Base-by-base conservation (phyloP, 163 green algal genomes). In the Scenedesmus sp. region DNA sequence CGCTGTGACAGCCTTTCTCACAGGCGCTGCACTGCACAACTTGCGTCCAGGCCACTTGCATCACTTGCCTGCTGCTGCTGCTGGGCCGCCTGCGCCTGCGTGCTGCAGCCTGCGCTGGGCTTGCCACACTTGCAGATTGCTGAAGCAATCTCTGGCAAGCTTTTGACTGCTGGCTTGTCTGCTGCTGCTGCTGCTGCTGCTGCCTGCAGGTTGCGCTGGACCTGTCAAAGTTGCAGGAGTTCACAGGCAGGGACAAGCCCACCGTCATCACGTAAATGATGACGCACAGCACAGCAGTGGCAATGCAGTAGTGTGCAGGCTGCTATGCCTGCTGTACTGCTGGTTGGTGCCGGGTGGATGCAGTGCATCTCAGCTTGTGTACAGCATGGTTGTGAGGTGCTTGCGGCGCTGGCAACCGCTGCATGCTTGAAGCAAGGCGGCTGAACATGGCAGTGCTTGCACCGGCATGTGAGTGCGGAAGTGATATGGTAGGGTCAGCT, bases 221-320 rank as follows among this genome's bases (percentile, higher is more conserved):
- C 56, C 86, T 97, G 12, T 98, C 95, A 4, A 97, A 98, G 94
- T 93, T 99, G 35, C 49, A 96, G 73, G 94, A 99, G 92, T 98
- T 99, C 94, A 99, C 98, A 53, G 97, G 97, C 85, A 95, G 98
- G 40, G 95, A 99, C 46, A 97, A 98, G 94, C 98, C 98, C 70
- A 99, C 98, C 42, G 98, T 99, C 76, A 99, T 99, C 96, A 99
- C 98, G 6, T 88, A 81, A 88, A 61, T 0, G 35, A 26, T 49
- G 73, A 42, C 72, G 22, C 9, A 61, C 70, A 80, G 35, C 70
- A 26, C 30, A 35, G 37, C 73, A 56, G 35, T n/a, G 6, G 37
- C 76, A 83, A 20, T 1, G 18, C 13, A 37, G 42, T 37, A 40
- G 20, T 83, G 20, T 35, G 2, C 20, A 59, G 40, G 18, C 26